These are phyloP conservation scores for Pseudogymnoascus sp. DNA, from an alignment of 2,329 filamentous ascomycete genomes.

Conservation along the genomic window DNA sequence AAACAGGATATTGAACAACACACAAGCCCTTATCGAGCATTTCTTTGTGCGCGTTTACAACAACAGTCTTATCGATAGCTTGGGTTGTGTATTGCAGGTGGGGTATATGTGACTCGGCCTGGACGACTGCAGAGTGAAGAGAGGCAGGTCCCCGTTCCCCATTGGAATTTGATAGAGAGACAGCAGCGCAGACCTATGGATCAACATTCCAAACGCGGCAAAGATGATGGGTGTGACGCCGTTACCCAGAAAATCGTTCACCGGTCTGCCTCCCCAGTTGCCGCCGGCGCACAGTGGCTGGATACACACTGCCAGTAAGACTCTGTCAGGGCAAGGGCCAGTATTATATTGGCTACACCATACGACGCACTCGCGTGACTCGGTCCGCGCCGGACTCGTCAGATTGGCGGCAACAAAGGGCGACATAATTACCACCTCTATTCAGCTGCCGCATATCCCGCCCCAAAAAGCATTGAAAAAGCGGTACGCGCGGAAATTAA, in stretches of 20 bases:
- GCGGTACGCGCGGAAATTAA: neutral
- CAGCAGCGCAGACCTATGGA: neutral
- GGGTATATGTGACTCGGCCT: conserved; percentile 6
- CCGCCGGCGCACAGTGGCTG: neutral
- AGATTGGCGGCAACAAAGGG: neutral
- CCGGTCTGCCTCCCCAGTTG: neutral
- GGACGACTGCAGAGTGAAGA: neutral
- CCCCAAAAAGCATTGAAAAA: neutral
- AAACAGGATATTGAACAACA: neutral
- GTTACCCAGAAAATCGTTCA: neutral
- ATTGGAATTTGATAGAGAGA: neutral
- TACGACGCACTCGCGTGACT: conserved; percentile 4
- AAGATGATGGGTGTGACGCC: neutral
- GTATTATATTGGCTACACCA: conserved; percentile 6
- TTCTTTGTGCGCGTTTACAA: neutral
- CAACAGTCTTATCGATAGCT: neutral
- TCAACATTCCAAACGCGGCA: neutral
- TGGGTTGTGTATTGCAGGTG: neutral
- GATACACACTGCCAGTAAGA: neutral
- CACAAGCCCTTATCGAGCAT: neutral
- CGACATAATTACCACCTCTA: neutral
- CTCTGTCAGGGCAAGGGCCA: neutral
- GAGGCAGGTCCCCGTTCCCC: neutral
- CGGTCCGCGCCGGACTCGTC: neutral
- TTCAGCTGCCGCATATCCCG: neutral